phyloP scores from a whole-genome alignment of 257 asterid genomes.

The Leptodermis oblonga region DNA sequence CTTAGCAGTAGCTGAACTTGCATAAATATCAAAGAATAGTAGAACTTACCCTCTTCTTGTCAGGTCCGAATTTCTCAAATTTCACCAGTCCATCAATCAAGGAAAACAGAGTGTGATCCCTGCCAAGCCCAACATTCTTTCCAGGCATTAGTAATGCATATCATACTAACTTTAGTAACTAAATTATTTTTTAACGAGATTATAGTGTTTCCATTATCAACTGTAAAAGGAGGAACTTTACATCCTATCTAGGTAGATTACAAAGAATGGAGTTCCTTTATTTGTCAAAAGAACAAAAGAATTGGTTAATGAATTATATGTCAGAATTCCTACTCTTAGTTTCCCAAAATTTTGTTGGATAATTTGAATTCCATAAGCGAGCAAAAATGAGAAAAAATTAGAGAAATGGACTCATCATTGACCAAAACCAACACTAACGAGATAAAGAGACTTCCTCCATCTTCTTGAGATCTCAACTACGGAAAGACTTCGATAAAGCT shows the following conservation, averaged over 20 bases:
- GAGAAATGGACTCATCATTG: conserved; percentile 21
- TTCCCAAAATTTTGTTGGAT: conserved; percentile 9
- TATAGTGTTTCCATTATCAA: conserved; percentile 17
- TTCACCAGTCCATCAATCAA: no score
- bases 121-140: no score
- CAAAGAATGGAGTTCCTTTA: conserved; percentile 16
- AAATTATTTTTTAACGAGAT: no score
- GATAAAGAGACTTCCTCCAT: conserved; percentile 13
- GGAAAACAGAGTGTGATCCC: no score
- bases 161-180: no score
- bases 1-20: no score
- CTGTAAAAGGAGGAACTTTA: conserved; percentile 15
- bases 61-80: no score
- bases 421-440: conserved; percentile 21
- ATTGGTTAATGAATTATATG: conserved; percentile 16
- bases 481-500: conserved; percentile 10
- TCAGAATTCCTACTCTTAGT: neutral
- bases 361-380: conserved; percentile 12
- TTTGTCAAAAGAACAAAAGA: conserved; percentile 23
- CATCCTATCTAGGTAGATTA: conserved; percentile 22
- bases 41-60: no score
- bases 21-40: no score
- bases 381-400: neutral
- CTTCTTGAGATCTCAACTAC: conserved; percentile 20
- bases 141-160: no score